Evolutionary conservation across 495 filamentous ascomycete genomes (phyloP), one percentile per base, ranked within the genome.

Genomic region (Hypoxylon lenormandii): DNA sequence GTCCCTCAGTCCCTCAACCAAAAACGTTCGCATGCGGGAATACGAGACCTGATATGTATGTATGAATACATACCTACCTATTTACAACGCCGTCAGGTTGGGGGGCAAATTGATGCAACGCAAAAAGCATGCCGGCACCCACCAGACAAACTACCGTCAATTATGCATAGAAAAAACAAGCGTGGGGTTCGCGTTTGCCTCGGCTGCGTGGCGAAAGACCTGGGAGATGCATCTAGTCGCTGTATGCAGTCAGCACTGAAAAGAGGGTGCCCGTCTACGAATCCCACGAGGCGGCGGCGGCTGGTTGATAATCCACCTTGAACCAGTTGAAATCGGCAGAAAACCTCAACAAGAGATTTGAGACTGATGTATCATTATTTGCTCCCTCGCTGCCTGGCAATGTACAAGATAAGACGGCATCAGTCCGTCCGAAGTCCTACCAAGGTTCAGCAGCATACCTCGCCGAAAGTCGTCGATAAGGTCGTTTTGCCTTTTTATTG

Each of bases 161-260:
- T 38, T 43, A 40, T 66, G 67, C 46, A 62, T 49, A 63, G 57
- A 33, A 59, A 22, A n/a, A n/a, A n/a, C n/a, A n/a, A 46, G 58
- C 62, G 52, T 56, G 62, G 68, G 68, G 62, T 71, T 33, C 54
- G 54, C 47, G 60, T 38, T 49, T 49, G 46, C 57, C 58, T 65
- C 57, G 58, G 52, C 55, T 60, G 60, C 54, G 56, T 60, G 43
- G 62, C 40, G 13, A 56, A 49, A 23, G 37, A 45, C 53, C 37
- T 47, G 26, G 28, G 22, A 51, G 38, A 47, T 48, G 51, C 46
- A 54, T 21, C 26, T 19, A 48, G 23, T 49, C 60, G 47, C 47
- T 53, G 53, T 47, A 71, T 59, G 68, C 68, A 62, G 62, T 70
- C 68, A 71, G 68, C 68, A 66, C 50, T 65, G 55, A 65, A 65